A percentile compares a stretch with the other conserved stretches of the same genome.
phyloP scores from a whole-genome alignment of 2,329 filamentous ascomycete genomes.

The Neopestalotiopsis clavispora region DNA sequence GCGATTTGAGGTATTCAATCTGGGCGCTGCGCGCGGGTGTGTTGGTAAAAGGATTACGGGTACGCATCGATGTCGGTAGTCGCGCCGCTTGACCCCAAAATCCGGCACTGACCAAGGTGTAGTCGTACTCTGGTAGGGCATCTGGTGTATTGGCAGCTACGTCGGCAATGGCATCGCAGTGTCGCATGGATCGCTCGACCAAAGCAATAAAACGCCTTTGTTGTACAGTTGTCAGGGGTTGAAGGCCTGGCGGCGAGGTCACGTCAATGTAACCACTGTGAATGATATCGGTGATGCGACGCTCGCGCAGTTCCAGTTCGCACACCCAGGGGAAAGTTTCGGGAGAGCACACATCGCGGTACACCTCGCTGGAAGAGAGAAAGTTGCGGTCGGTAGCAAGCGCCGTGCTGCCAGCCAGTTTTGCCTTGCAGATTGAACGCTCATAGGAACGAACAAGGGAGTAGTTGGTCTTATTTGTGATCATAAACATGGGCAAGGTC shows the following conservation, averaged over 20 bases:
- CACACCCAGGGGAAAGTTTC: slow-evolving; percentile 24
- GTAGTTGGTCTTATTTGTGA: slow-evolving; percentile 24
- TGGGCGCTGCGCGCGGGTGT: slow-evolving; percentile 24
- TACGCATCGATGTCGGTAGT: not conserved
- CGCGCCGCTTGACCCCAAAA: slow-evolving; percentile 6
- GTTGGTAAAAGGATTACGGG: slow-evolving; percentile 24
- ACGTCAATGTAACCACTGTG: slow-evolving; percentile 19
- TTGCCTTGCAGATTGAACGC: slow-evolving; percentile 24
- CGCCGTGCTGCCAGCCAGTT: slow-evolving; percentile 9
- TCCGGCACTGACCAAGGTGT: slow-evolving; percentile 6
- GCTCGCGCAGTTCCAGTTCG: slow-evolving; percentile 31
- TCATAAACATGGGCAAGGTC: slow-evolving; percentile 24
- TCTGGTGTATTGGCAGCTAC: slow-evolving; percentile 27
- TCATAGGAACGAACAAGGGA: slow-evolving; percentile 23
- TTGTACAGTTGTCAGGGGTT: slow-evolving; percentile 17
- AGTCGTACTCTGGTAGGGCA: slow-evolving; percentile 9
- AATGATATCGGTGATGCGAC: slow-evolving; percentile 24
- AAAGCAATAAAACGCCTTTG: slow-evolving; percentile 15
- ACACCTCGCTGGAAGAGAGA: slow-evolving; percentile 25
- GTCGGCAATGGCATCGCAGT: slow-evolving; percentile 34
- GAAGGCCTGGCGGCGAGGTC: slow-evolving; percentile 19
- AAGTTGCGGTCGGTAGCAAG: slow-evolving; percentile 22
- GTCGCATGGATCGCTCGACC: slow-evolving; percentile 26
- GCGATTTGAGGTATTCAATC: slow-evolving; percentile 26
- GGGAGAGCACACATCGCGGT: slow-evolving; percentile 21